Conservation (phyloP, 495 filamentous ascomycete genomes). For the Penicillium herquei region DNA sequence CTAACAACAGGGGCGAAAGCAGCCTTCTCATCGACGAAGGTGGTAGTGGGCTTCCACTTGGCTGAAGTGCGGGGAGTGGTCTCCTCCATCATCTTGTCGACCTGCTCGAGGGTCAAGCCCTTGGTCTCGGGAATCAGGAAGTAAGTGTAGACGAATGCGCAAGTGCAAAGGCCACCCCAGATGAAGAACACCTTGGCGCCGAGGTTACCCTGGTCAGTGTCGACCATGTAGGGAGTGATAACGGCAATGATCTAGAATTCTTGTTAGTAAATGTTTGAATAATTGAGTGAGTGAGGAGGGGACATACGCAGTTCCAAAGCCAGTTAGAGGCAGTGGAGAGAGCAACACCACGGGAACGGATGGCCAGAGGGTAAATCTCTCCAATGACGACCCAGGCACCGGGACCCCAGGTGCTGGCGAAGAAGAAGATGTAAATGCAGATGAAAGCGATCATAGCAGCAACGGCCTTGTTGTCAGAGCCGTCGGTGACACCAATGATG, state of each 20-base stretch:
- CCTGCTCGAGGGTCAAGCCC: slow-evolving; percentile 83
- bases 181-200: slow-evolving; percentile 81
- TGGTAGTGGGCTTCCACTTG: slow-evolving; percentile 71
- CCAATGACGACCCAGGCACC: slow-evolving; percentile 81
- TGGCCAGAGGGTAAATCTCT: slow-evolving; percentile 83
- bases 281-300: neutral
- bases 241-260: slow-evolving; percentile 54
- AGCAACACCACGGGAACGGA: slow-evolving; percentile 76
- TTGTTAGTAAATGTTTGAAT: slow-evolving; percentile 6
- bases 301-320: slow-evolving; percentile 67
- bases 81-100: slow-evolving; percentile 90
- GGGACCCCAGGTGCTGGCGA: slow-evolving; percentile 73
- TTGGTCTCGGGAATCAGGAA: slow-evolving; percentile 85
- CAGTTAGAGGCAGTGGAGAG: slow-evolving; percentile 84
- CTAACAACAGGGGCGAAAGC: slow-evolving; percentile 29
- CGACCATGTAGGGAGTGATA: slow-evolving; percentile 81
- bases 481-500: slow-evolving; percentile 66
- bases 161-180: slow-evolving; percentile 70
- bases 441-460: slow-evolving; percentile 74
- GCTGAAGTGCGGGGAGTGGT: slow-evolving; percentile 71
- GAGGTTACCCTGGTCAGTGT: slow-evolving; percentile 63
- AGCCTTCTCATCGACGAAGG: slow-evolving; percentile 60
- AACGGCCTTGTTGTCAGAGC: slow-evolving; percentile 49
- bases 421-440: slow-evolving; percentile 74
- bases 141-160: slow-evolving; percentile 70